Percentiles rank a stretch among this genome's conserved stretches.
Conservation (phyloP, 1,284 basidiomycete species). For the Malassezia japonica region DNA sequence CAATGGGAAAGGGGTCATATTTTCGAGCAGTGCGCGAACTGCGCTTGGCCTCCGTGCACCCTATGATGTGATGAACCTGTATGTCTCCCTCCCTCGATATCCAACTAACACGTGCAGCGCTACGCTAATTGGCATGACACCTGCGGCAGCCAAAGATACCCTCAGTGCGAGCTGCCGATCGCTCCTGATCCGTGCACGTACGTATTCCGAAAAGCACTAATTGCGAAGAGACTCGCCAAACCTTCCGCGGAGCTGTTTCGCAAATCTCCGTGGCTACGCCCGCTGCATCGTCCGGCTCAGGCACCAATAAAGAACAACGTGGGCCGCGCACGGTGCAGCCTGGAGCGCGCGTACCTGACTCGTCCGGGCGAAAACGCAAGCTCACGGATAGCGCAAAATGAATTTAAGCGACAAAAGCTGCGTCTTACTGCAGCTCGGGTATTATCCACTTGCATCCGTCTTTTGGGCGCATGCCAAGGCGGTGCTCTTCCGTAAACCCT, state of each 20-base stretch:
- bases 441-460: too few relatives aligned
- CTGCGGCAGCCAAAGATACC: constrained; percentile 30
- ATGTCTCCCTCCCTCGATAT: not conserved
- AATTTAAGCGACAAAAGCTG: too few relatives aligned
- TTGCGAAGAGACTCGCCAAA: constrained; percentile 11
- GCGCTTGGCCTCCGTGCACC: constrained; percentile 34
- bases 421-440: too few relatives aligned
- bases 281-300: not conserved
- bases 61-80: constrained; percentile 42
- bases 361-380: constrained; percentile 1
- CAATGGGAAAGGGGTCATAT: constrained; percentile 41
- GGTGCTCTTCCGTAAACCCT: too few relatives aligned
- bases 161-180: constrained; percentile 27
- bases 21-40: constrained; percentile 30
- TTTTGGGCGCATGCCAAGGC: too few relatives aligned
- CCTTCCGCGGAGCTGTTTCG: constrained; percentile 11
- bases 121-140: constrained; percentile 34
- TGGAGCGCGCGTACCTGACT: too few relatives aligned
- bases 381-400: not conserved
- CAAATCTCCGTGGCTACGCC: constrained; percentile 4
- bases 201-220: not conserved
- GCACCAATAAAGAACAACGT: too few relatives aligned
- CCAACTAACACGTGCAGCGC: constrained; percentile 12
- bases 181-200: constrained; percentile 30
- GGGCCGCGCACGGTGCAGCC: too few relatives aligned